Base-by-base conservation (phyloP, 2,329 filamentous ascomycete species). In the Xylaria arbuscula region DNA sequence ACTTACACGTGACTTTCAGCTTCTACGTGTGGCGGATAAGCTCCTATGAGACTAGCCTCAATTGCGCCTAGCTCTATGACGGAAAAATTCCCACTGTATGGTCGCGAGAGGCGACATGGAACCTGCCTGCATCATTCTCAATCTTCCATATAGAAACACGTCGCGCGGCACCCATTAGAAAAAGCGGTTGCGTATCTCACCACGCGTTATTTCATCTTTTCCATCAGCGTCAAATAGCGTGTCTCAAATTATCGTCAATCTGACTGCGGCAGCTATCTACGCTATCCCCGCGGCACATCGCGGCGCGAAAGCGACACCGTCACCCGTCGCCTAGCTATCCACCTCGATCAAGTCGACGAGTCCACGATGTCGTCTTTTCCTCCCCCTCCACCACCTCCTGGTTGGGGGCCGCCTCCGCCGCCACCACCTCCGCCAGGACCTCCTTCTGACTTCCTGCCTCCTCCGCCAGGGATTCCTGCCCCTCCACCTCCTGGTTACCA, bases 401-500 rank as follows among this genome's bases (percentile, higher is more conserved):
- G 86, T 68, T 88, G 86, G 86, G 86, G 85, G 11, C 81, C 81
- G 47, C 82, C 81, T 1, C 81, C 81, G 0, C 82, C 82, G 5
- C 83, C 83, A 56, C 86, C 89, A 64, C 88, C 89, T 74, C 85
- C 86, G 34, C 85, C 86, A 22, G 85, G 85, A 34, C 85, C 86
- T 50, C 85, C 86, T 17, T 84, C 86, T 50, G 85, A 85, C 13
- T 84, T 83, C 34, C 81, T 87, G n/a, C 87, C 87, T 70, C 86
- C 87, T 45, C 87, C 87, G 24, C 86, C 87, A 1, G 81, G 85
- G 53, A 81, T 81, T 36, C 85, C 86, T 47, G 84, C 92, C 62
- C 94, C 94, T 71, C 93, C 94, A 62, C 94, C 94, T 28, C 94
- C 94, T 32, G 93, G 93, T 48, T 97, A 94, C 80, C 90, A 90